Evolutionary conservation across 306 rosid species (phyloP).

Genomic region (Acmispon strigosus): DNA sequence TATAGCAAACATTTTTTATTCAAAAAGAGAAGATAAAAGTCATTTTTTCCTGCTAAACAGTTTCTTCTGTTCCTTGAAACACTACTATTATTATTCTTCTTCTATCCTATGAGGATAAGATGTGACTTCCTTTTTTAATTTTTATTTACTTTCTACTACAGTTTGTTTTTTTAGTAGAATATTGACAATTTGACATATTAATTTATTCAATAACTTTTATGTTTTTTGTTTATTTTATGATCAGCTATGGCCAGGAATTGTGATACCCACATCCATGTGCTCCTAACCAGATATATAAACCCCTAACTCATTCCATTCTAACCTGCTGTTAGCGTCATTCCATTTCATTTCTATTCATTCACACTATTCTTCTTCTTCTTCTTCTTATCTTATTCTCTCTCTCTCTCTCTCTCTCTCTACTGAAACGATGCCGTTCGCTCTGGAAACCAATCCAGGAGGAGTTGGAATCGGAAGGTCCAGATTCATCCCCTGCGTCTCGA

Average conservation of each 20-base stretch:
- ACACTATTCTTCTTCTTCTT: neutral
- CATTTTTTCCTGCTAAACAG: too few species aligned
- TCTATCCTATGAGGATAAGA: too few species aligned
- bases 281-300: constrained; percentile 22
- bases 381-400: neutral
- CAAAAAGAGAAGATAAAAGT: too few species aligned
- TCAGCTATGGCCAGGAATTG: constrained; percentile 24
- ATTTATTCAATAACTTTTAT: neutral
- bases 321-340: neutral
- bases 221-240: neutral
- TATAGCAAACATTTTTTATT: too few species aligned
- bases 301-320: neutral
- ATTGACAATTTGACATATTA: neutral
- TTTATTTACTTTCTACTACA: constrained; percentile 1
- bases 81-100: too few species aligned
- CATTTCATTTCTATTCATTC: neutral
- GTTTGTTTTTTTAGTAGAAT: neutral
- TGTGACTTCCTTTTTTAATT: constrained; percentile 9
- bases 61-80: too few species aligned
- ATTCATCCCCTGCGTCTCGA: constrained; percentile 35
- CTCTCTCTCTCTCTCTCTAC: neutral
- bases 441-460: constrained; percentile 14
- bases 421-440: constrained; percentile 47
- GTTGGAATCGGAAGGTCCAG: constrained; percentile 31
- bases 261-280: constrained; percentile 52